A percentile compares a stretch with the other conserved stretches of the same genome.
Evolutionary conservation across 345 rosid species (phyloP).

Genomic region (Eucalyptus polybractea): DNA sequence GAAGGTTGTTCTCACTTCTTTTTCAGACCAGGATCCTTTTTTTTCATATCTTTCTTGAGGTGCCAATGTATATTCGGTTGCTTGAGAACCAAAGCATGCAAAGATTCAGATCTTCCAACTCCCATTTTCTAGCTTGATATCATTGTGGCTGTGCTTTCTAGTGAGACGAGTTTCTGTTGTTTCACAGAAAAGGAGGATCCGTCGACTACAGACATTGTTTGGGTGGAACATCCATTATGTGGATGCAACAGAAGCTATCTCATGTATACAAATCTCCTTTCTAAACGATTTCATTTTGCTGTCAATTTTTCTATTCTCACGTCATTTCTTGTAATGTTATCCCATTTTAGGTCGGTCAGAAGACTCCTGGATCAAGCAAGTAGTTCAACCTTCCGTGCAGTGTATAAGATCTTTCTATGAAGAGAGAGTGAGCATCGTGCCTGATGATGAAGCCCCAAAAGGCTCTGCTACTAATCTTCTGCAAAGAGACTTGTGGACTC

Average conservation of each 20-base stretch:
- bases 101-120: neutral
- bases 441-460: neutral
- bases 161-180: neutral
- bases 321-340: neutral
- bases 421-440: neutral
- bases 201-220: constrained; percentile 45
- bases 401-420: constrained; percentile 33
- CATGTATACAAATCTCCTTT: constrained; percentile 19
- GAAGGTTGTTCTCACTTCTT: neutral
- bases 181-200: constrained; percentile 69
- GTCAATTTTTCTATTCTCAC: neutral
- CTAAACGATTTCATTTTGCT: neutral
- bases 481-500: constrained; percentile 81
- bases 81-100: neutral
- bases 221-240: constrained; percentile 74
- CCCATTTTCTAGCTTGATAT: neutral
- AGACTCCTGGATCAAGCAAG: constrained; percentile 59
- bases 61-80: neutral
- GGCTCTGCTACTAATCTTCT: neutral
- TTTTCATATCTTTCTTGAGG: neutral
- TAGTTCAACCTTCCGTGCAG: constrained; percentile 46
- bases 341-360: constrained; percentile 43
- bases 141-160: neutral
- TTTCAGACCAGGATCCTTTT: neutral
- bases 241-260: constrained; percentile 62